Evolutionary conservation across 2,329 filamentous ascomycete genomes (phyloP), one percentile per base, ranked within the genome.

Genomic region (Claviceps cyperi): DNA sequence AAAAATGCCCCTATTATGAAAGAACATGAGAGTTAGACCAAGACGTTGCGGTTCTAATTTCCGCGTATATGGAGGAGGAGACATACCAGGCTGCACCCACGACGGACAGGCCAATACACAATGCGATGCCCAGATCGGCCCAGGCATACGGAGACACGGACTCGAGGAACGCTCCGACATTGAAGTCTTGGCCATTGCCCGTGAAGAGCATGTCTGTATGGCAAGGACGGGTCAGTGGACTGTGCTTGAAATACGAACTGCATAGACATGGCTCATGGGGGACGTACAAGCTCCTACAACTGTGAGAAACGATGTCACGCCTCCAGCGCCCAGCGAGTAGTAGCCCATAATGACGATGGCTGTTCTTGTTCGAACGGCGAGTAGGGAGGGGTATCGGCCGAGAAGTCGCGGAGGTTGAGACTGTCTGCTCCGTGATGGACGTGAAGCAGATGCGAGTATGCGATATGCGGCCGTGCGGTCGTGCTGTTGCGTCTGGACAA

Each of bases 71-170:
- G 28, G 17, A 17, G 17, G 8, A 41, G 8, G 7, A 5, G n/a
- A 48, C 46, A 14, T 80, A 97, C 92, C 92, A 98, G 77, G 91
- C 91, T 64, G 92, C 94, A 65, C 92, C 92, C 37, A 97, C 88
- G 43, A 96, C 91, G 50, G 92, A 98, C 52, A 97, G 75, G 53
- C 91, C 90, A 64, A 98, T 97, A 70, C 92, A 98, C 54, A 97
- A 79, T 47, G 80, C 84, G 62, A 98, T 95, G 57, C 92, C 94
- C 50, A 92, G 69, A 66, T 81, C 83, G 54, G 91, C 92, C 89
- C 90, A 98, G 46, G 85, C 86, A 65, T 91, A 94, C 21, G 92
- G 94, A 51, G 92, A 97, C 60, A 97, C 80, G 55, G 84, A 83
- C 71, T 95, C 89, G 68, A 98, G 81, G 67, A 97, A 97, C 66